Conservation (phyloP, 73 alveolate species). For the Effrenium voratum region DNA sequence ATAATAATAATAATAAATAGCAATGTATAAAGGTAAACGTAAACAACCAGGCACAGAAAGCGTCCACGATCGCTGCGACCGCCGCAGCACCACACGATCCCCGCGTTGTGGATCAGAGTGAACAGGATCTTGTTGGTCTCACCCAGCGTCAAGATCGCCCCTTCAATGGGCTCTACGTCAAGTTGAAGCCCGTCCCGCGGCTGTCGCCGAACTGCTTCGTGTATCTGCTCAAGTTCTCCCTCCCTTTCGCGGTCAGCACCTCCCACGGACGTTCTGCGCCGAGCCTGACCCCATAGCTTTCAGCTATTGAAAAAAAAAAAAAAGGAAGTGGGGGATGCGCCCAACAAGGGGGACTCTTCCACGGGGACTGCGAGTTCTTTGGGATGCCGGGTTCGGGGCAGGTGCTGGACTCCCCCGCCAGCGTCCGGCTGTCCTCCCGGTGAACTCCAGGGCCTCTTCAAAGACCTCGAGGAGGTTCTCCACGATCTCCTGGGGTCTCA, state of each 20-base stretch:
- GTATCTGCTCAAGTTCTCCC: not conserved
- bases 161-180: not conserved
- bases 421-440: not conserved
- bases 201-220: not conserved
- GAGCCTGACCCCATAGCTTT: too few species aligned
- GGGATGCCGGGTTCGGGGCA: too few species aligned
- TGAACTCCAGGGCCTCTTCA: conserved; percentile 11
- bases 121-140: not conserved
- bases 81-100: not conserved
- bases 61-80: not conserved
- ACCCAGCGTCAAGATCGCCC: not conserved
- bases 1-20: too few species aligned
- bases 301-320: too few species aligned
- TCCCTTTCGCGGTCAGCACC: not conserved
- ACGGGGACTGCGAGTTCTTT: too few species aligned
- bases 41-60: not conserved
- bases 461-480: conserved; percentile 16
- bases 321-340: too few species aligned
- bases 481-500: conserved; percentile 62
- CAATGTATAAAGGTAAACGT: too few species aligned
- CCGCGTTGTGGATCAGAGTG: conserved; percentile 8
- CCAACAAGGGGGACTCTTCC: too few species aligned
- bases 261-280: not conserved
- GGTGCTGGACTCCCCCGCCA: too few species aligned
- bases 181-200: not conserved